Percentiles rank a stretch among this genome's conserved stretches.
phyloP scores from a whole-genome alignment of 257 asterid genomes.

The Salvia splendens region DNA sequence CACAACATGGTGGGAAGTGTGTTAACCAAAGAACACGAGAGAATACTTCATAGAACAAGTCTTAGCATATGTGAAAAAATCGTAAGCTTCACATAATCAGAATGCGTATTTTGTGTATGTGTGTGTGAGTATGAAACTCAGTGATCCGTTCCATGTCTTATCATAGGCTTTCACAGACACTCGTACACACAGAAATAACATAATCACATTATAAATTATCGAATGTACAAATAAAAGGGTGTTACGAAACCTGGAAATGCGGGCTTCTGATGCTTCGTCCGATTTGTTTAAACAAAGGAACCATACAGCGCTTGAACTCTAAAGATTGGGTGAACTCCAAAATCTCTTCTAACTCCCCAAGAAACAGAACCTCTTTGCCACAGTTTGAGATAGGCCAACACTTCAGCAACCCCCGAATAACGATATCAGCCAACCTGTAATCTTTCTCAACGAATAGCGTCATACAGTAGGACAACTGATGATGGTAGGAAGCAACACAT shows the following conservation, averaged over 20 bases:
- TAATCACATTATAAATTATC: constrained; percentile 1
- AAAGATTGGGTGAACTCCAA: constrained; percentile 76
- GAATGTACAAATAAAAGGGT: constrained; percentile 20
- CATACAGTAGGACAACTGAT: constrained; percentile 74
- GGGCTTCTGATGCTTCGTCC: constrained; percentile 84
- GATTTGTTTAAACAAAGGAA: constrained; percentile 82
- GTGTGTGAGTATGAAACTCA: background rate
- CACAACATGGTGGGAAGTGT: background rate
- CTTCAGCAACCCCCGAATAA: constrained; percentile 73
- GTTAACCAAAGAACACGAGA: background rate
- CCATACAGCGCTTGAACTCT: constrained; percentile 82
- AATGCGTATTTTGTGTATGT: background rate
- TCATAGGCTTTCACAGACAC: background rate
- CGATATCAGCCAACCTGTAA: constrained; percentile 75
- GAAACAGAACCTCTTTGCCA: constrained; percentile 86
- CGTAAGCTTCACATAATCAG: background rate
- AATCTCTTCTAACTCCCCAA: constrained; percentile 87
- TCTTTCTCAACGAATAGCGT: constrained; percentile 85
- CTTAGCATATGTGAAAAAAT: constrained; percentile 1
- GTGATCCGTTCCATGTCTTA: background rate
- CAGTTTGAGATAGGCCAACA: constrained; percentile 91
- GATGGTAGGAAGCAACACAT: constrained; percentile 64
- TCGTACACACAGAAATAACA: background rate
- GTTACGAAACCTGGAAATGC: constrained; percentile 79
- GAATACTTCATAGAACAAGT: background rate